Evolutionary conservation across 2,329 filamentous ascomycete species (phyloP), one percentile per base, ranked within the genome.

Genomic region (Aspergillus sp.): DNA sequence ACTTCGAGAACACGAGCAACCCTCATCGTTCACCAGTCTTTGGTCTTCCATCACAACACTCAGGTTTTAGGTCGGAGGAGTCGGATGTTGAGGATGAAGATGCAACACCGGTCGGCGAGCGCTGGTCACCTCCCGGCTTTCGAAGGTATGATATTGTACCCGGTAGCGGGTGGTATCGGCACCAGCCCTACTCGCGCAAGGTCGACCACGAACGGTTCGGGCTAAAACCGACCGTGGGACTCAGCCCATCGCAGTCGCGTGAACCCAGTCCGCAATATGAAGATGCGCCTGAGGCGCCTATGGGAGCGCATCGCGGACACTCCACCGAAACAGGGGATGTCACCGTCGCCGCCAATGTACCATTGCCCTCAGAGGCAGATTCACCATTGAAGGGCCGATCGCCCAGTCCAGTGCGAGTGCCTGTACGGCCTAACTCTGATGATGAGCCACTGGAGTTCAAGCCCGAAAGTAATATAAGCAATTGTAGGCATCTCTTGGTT

Each of bases 51-150:
- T 85, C 82, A 49, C 82, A 85, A 63, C 84, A 87, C 71, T 88
- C 85, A 39, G 85, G 82, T 66, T 88, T 88, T 76, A 81, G 83
- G 64, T 86, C 79, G 15, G 76, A 77, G 50, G 75, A 78, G 36
- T 77, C 82, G 48, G 80, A 82, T 26, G 63, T 67, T 55, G 68
- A 75, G 54, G 62, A 72, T 30, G 73, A 71, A 38, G 75, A 74
- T 26, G 68, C 69, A 38, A 63, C 63, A 4, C 60, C 67, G 34
- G 74, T 75, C 24, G 71, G 69, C 53, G 80, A 81, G 48, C 84
- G 83, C 32, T 89, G 85, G 84, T 86, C 84, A 53, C 87, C 87
- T 41, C 87, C 87, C 2, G 85, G 85, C 12, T 87, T 86, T 80
- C 80, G 83, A 59, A 69, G 72, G 26, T 68, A 69, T 56, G 75